These are phyloP conservation scores for Pichia exigua DNA, from an alignment of 805 yeast genomes.

Conservation along the genomic window DNA sequence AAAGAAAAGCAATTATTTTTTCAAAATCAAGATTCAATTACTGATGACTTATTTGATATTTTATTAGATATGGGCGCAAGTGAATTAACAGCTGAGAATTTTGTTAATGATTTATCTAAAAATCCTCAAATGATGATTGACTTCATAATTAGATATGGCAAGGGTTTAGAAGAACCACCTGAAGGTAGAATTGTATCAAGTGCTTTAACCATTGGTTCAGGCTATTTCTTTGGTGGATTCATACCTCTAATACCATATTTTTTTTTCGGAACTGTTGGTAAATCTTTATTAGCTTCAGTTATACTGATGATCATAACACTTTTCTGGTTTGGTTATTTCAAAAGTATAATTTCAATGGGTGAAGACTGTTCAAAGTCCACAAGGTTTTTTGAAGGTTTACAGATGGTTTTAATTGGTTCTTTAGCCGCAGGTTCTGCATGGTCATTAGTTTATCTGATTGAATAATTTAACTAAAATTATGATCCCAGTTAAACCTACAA, in stretches of 20 bases:
- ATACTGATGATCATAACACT: conserved; percentile 79
- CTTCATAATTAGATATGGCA: conserved; percentile 80
- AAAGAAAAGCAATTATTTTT: conserved; percentile 63
- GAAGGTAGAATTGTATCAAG: conserved; percentile 83
- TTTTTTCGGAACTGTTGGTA: conserved; percentile 64
- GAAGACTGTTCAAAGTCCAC: conserved; percentile 54
- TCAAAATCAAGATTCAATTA: conserved; percentile 54
- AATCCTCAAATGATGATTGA: conserved; percentile 75
- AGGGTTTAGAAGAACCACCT: conserved; percentile 93
- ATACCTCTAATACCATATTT: conserved; percentile 89
- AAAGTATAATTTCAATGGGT: conserved; percentile 81
- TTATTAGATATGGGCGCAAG: conserved; percentile 66
- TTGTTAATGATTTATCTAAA: conserved; percentile 71
- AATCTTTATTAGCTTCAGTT: conserved; percentile 69
- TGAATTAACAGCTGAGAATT: conserved; percentile 63
- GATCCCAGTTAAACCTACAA: too few relatives aligned
- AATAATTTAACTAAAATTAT: conserved; percentile 23
- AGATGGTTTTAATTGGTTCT: conserved; percentile 95
- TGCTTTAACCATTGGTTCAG: conserved; percentile 82
- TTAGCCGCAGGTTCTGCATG: conserved; percentile 96
- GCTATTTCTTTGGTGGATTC: conserved; percentile 89
- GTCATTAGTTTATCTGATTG: conserved; percentile 78
- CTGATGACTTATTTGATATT: conserved; percentile 75
- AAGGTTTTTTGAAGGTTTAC: conserved; percentile 71
- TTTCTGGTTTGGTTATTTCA: conserved; percentile 78